Conservation (phyloP, 148 eudicot genomes). For the Salicornia ramosissima region DNA sequence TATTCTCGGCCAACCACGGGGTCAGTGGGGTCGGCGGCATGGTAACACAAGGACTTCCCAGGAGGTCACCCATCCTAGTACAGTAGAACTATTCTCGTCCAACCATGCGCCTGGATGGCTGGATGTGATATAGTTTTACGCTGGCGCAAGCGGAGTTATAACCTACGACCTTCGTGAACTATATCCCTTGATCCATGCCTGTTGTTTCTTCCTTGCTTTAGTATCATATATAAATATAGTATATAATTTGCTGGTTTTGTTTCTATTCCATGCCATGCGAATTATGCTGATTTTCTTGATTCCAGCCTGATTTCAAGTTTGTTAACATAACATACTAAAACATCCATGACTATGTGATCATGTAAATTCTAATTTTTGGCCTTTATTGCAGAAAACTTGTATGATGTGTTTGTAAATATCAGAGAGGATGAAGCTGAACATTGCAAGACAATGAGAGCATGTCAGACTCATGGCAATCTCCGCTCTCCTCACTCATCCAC, state of each 20-base stretch:
- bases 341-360: background rate
- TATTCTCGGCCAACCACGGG: no score
- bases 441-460: conserved; percentile 98
- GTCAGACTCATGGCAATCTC: conserved; percentile 87
- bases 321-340: background rate
- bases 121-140: no score
- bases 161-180: no score
- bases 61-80: no score
- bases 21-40: no score
- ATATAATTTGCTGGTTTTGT: background rate
- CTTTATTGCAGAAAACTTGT: conserved; percentile 58
- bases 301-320: background rate
- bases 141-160: no score
- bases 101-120: no score
- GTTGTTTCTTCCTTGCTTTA: no score
- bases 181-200: no score
- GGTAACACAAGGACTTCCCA: no score
- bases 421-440: conserved; percentile 99
- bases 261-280: background rate
- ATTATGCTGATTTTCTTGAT: background rate
- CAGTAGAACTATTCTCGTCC: no score
- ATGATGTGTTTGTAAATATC: conserved; percentile 79
- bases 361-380: background rate
- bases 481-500: conserved; percentile 78
- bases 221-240: no score